Base-by-base conservation (phyloP, 2,329 filamentous ascomycete species). In the Plenodomus tracheiphilus region DNA sequence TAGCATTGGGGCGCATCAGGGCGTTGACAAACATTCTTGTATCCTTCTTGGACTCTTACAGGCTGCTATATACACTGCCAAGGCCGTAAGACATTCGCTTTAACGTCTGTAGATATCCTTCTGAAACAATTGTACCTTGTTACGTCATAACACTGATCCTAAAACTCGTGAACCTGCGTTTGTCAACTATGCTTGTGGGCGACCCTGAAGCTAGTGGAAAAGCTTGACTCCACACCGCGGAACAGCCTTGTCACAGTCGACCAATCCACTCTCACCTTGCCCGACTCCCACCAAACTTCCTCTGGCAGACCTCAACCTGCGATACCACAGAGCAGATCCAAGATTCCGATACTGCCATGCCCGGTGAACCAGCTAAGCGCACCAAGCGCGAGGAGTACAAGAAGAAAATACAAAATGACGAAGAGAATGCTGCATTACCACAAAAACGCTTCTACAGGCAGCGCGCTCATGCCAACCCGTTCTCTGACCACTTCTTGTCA, bases 371-470 rank as follows among this genome's bases (percentile, higher is more conserved):
- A 45, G 65, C 63, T n/a, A 71, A 72, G 51, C 66, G 64, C 61
- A 74, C 77, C 55, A 77, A 73, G 62, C 77, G 79, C 51, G 77
- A 79, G 41, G 73, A 78, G 40, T 76, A 76, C 56, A 73, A 71
- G 35, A 68, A 69, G 39, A 60, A 64, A 2, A 61, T 73, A 13
- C 59, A 55, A 20, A 66, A 66, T 44, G 62, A 67, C 11, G 71
- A 71, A n/a, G 67, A 75, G 49, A 68, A 74, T 54, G 74, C 84
- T 7, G 81, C 85, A 63, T 76, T 97, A 64, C 94, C 94, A 9
- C 87, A 90, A 75, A 99, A 99, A 80, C 93, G 89, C 77, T 96
- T 94, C 77, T 99, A 96, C 73, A 85, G 94, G 47, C 94, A 99
- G 75, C 84, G 94, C 72, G 94, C 94, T 32, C 94, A 99, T 76